phyloP scores from a whole-genome alignment of 1,139 yeast species.

The Magnusiomyces sp. region DNA sequence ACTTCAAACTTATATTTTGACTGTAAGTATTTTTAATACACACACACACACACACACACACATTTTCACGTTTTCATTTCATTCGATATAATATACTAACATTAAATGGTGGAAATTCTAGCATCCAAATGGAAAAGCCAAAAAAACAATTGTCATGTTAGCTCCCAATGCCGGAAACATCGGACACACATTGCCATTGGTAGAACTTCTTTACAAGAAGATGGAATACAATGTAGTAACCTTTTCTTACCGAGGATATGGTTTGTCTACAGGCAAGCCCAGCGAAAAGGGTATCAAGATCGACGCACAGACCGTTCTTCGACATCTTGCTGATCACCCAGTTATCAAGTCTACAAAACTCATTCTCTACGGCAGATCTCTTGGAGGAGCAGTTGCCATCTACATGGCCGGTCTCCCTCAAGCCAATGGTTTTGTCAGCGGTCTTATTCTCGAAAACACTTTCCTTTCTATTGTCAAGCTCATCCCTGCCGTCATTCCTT shows the following conservation, averaged over 20 bases:
- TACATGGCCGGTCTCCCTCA: conserved; percentile 53
- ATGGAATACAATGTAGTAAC: conserved; percentile 74
- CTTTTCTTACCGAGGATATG: conserved; percentile 90
- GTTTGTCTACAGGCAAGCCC: conserved; percentile 71
- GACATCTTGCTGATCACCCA: conserved; percentile 46
- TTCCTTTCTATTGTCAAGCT: conserved; percentile 71
- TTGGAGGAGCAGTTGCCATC: conserved; percentile 93
- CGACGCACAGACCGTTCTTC: conserved; percentile 71
- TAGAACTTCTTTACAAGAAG: conserved; percentile 54
- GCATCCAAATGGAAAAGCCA: conserved; percentile 13
- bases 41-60: not conserved
- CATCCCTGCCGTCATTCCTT: conserved; percentile 42
- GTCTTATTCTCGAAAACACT: conserved; percentile 75
- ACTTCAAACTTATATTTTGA: conserved; percentile 42
- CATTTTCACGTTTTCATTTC: not conserved
- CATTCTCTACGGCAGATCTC: conserved; percentile 75
- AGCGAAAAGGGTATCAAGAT: conserved; percentile 70
- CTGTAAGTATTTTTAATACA: conserved; percentile 12
- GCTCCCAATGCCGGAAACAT: conserved; percentile 97
- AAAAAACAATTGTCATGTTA: conserved; percentile 66
- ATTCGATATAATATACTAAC: not conserved
- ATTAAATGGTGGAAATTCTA: conserved; percentile 1
- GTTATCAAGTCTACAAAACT: conserved; percentile 47
- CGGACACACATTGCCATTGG: conserved; percentile 85
- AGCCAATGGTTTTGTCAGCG: conserved; percentile 43